These are phyloP conservation scores for Prunella vulgaris DNA, from an alignment of 257 asterid genomes.

Conservation along the genomic window DNA sequence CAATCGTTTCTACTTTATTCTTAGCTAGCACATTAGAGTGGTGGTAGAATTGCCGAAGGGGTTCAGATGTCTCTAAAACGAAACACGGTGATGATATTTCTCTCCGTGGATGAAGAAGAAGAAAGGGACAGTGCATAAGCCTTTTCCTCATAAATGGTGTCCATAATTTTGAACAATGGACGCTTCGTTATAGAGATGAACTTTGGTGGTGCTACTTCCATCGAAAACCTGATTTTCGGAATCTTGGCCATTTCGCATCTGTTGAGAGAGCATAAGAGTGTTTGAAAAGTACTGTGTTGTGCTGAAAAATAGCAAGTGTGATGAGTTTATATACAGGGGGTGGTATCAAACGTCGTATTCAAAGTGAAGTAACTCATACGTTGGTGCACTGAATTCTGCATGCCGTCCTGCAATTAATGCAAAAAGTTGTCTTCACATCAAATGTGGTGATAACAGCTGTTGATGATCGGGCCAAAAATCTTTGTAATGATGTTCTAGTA, in stretches of 20 bases:
- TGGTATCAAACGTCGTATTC: conserved; percentile 16
- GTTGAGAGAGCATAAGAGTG: background rate
- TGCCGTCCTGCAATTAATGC: conserved; percentile 30
- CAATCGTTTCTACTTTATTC: conserved; percentile 8
- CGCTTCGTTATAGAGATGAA: conserved; percentile 35
- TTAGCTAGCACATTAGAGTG: background rate
- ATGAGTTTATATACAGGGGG: conserved; percentile 22
- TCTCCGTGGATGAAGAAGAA: conserved; percentile 12
- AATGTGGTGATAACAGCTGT: background rate
- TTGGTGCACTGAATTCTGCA: conserved; percentile 18
- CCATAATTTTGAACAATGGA: conserved; percentile 37
- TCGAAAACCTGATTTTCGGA: conserved; percentile 34
- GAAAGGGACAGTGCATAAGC: conserved; percentile 31
- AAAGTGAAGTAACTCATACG: conserved; percentile 26
- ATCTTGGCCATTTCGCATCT: conserved; percentile 32
- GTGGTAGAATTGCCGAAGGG: background rate
- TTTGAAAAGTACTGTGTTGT: background rate
- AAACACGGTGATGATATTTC: conserved; percentile 16
- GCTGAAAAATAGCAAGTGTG: background rate
- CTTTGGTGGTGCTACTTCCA: conserved; percentile 59
- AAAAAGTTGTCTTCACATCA: background rate
- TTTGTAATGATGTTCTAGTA: background rate
- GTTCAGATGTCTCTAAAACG: background rate
- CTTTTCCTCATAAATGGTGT: conserved; percentile 59
- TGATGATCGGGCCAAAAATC: background rate